These are phyloP conservation scores for Botryococcus braunii DNA, from an alignment of 163 green algal genomes.

Conservation along the genomic window DNA sequence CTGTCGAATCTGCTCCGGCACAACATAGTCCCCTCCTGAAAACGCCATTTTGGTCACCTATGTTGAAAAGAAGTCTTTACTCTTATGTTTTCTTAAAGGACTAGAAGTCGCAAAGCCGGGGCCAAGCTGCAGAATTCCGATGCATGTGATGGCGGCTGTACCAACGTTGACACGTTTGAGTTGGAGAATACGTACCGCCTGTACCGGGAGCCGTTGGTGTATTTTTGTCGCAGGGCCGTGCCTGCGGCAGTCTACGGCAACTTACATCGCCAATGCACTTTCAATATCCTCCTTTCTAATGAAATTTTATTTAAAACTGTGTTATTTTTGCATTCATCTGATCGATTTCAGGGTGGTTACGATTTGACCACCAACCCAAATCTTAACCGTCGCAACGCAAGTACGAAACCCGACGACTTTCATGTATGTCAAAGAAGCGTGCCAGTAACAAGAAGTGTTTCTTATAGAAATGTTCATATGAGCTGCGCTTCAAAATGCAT, in stretches of 20 bases:
- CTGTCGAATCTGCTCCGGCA: slow-evolving; percentile 92
- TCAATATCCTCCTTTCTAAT: background rate
- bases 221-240: no score
- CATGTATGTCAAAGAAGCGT: background rate
- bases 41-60: no score
- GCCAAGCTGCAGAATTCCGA: background rate
- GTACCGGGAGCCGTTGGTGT: no score
- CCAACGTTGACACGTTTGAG: background rate
- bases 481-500: no score
- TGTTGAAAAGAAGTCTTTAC: no score
- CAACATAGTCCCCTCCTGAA: slow-evolving; percentile 7
- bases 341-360: background rate
- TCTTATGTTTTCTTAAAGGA: background rate
- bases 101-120: background rate
- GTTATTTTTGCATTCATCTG: background rate
- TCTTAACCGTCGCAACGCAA: background rate
- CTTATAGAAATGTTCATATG: background rate
- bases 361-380: background rate
- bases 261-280: background rate
- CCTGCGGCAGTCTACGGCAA: background rate
- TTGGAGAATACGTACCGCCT: background rate
- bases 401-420: background rate
- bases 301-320: background rate
- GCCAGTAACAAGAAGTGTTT: background rate
- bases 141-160: background rate